Evolutionary conservation across 2,329 filamentous ascomycete species (phyloP).

Genomic region (Talaromyces piceae): DNA sequence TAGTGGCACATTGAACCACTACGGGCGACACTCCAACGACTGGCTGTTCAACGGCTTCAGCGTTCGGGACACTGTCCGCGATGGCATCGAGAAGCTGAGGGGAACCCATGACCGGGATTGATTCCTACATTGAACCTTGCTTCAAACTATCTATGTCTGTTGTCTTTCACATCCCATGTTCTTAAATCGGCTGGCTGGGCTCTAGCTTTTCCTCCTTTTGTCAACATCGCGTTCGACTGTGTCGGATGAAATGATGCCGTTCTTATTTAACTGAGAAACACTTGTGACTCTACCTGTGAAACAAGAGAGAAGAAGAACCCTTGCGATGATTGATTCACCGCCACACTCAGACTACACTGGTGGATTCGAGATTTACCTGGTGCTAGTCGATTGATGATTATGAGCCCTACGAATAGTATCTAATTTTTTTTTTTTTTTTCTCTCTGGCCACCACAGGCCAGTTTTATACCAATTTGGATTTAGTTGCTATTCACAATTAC

Average conservation of each 20-base stretch:
- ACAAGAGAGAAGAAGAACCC: not conserved
- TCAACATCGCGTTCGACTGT: not conserved
- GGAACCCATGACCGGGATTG: constrained; percentile 19
- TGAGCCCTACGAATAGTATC: not conserved
- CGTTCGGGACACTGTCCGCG: constrained; percentile 38
- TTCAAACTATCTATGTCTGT: not conserved
- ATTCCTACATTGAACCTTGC: constrained; percentile 13
- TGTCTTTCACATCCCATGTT: not conserved
- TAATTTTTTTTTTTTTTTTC: not conserved
- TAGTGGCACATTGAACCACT: constrained; percentile 37
- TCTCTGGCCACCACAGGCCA: no score
- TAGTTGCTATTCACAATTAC: not conserved
- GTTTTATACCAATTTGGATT: not conserved
- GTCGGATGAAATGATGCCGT: not conserved
- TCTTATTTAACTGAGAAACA: not conserved
- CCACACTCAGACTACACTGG: not conserved
- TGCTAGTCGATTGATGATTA: not conserved
- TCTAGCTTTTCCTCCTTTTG: not conserved
- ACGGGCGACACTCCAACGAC: constrained; percentile 44
- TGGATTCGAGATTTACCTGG: not conserved
- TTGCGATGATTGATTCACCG: constrained; percentile 1
- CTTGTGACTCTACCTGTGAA: not conserved
- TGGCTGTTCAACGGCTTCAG: constrained; percentile 46
- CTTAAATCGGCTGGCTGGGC: not conserved
- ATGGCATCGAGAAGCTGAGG: constrained; percentile 31